Evolutionary conservation across 23 red algal species (phyloP).

Genomic region (Pyropia yezoensis): DNA sequence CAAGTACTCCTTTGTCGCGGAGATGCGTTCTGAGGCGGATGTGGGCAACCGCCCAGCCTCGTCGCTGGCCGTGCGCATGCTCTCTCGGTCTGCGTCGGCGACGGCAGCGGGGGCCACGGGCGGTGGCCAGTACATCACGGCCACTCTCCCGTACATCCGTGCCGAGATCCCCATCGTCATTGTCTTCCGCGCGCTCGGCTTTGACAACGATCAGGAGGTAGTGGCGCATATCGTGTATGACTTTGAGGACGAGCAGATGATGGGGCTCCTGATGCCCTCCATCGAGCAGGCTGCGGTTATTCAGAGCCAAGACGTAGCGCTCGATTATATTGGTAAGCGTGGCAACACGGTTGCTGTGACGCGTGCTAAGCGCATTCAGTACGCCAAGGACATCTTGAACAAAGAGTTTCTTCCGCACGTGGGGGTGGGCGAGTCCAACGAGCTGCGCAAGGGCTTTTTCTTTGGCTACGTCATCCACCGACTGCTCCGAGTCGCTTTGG

Average conservation of each 20-base stretch:
- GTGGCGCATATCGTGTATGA: slow-evolving; percentile 94
- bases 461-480: slow-evolving; percentile 96
- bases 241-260: slow-evolving; percentile 85
- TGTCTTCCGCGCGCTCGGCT: slow-evolving; percentile 90
- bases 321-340: slow-evolving; percentile 94
- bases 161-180: slow-evolving; percentile 92
- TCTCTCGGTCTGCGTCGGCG: slow-evolving; percentile 21
- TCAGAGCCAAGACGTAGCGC: slow-evolving; percentile 63
- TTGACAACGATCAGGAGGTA: slow-evolving; percentile 90
- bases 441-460: slow-evolving; percentile 89
- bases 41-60: slow-evolving; percentile 69
- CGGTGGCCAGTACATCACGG: slow-evolving; percentile 64
- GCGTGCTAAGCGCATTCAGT: slow-evolving; percentile 73
- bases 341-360: slow-evolving; percentile 43
- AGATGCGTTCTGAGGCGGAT: slow-evolving; percentile 88
- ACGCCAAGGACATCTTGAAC: slow-evolving; percentile 85
- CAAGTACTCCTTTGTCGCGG: slow-evolving; percentile 78
- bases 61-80: slow-evolving; percentile 53
- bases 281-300: slow-evolving; percentile 89
- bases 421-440: slow-evolving; percentile 53
- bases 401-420: slow-evolving; percentile 97
- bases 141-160: slow-evolving; percentile 72
- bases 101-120: slow-evolving; percentile 2
- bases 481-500: slow-evolving; percentile 71
- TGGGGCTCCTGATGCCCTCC: slow-evolving; percentile 87